phyloP scores from a whole-genome alignment of 164 flowering plant genomes.

The Stephania cephalantha region DNA sequence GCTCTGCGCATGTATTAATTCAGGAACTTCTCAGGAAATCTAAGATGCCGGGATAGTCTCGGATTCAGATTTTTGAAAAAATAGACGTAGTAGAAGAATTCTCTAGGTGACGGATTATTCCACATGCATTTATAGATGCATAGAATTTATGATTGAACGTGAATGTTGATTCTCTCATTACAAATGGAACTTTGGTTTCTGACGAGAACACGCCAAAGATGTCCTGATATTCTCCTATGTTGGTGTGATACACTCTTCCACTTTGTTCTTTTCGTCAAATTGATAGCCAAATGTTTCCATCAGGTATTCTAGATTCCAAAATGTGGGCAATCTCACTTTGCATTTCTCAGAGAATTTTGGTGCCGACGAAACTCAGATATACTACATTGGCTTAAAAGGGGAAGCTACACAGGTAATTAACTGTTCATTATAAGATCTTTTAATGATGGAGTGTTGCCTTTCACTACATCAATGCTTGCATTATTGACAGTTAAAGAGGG shows the following conservation, averaged over 20 bases:
- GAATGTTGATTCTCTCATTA: not conserved
- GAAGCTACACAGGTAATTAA: conserved; percentile 85
- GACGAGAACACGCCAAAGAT: not conserved
- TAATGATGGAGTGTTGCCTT: conserved; percentile 6
- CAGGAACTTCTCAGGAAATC: too few species aligned
- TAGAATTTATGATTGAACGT: not conserved
- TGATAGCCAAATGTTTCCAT: not conserved
- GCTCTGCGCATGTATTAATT: too few species aligned
- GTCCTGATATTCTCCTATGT: not conserved
- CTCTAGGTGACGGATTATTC: not conserved
- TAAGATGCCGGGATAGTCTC: too few species aligned
- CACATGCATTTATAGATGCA: not conserved
- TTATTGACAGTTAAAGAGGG: conserved; percentile 77
- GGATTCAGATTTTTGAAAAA: too few species aligned
- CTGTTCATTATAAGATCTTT: not conserved
- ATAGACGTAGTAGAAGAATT: too few species aligned
- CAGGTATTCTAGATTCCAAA: conserved; percentile 89
- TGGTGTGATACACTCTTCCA: not conserved
- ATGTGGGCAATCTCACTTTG: conserved; percentile 85
- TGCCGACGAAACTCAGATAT: conserved; percentile 76
- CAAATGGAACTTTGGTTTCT: not conserved
- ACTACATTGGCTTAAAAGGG: conserved; percentile 90
- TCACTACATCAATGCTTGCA: conserved; percentile 11
- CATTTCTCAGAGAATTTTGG: conserved; percentile 94
- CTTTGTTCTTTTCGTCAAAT: not conserved